phyloP scores from a whole-genome alignment of 176 grass and related monocot species.

The Metroxylon sagu region DNA sequence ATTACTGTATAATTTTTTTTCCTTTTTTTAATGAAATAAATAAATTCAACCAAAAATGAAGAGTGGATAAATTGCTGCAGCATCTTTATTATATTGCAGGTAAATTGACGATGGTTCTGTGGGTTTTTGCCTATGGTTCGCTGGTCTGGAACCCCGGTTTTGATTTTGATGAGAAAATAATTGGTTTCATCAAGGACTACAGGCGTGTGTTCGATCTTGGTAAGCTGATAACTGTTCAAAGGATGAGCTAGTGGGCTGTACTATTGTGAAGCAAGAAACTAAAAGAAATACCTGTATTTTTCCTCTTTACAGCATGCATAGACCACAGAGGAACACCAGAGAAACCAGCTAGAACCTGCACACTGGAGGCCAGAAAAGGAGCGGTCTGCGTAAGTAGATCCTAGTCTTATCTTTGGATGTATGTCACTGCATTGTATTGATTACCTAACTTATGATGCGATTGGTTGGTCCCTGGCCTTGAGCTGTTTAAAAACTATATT shows the following conservation, averaged over 20 bases:
- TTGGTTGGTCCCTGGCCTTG: constrained; percentile 4
- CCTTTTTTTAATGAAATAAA: too few species aligned
- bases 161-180: constrained; percentile 75
- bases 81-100: too few species aligned
- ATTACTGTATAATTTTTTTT: too few species aligned
- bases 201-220: constrained; percentile 87
- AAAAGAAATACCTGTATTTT: too few species aligned
- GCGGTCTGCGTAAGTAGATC: constrained; percentile 57
- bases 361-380: constrained; percentile 56
- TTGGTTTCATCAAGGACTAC: constrained; percentile 74
- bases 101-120: constrained; percentile 50
- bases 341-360: constrained; percentile 87
- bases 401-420: neutral
- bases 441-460: neutral
- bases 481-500: neutral
- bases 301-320: constrained; percentile 57
- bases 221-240: constrained; percentile 12
- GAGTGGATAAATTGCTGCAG: too few species aligned
- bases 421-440: neutral
- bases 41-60: too few species aligned
- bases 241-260: too few species aligned
- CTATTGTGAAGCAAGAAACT: too few species aligned
- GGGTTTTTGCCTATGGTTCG: constrained; percentile 92
- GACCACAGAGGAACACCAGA: constrained; percentile 89
- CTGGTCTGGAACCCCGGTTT: constrained; percentile 98